phyloP scores from a whole-genome alignment of 176 grass and related monocot genomes.

The Tillandsia leiboldiana region DNA sequence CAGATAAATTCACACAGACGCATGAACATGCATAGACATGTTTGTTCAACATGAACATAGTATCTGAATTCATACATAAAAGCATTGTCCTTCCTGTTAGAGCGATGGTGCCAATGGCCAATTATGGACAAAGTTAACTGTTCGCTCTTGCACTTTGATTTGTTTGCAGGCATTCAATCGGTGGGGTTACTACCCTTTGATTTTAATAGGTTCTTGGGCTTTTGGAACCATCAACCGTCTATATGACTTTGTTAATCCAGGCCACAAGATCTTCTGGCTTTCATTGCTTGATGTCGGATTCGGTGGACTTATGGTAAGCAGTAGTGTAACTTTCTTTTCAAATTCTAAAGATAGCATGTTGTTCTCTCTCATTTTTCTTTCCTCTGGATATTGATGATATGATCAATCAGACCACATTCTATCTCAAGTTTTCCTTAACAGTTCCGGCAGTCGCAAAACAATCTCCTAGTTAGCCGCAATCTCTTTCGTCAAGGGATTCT shows the following conservation, averaged over 20 bases:
- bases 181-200: slow-evolving; percentile 95
- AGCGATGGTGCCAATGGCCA: neutral
- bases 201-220: slow-evolving; percentile 89
- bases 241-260: slow-evolving; percentile 64
- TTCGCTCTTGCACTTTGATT: neutral
- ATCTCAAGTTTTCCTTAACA: no score
- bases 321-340: slow-evolving; percentile 7
- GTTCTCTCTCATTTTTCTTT: slow-evolving; percentile 10
- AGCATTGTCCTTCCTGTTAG: no score
- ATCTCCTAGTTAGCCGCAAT: no score
- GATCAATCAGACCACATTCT: no score
- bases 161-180: slow-evolving; percentile 66
- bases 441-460: no score
- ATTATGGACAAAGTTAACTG: neutral
- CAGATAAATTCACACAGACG: no score
- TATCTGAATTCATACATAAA: no score
- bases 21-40: no score
- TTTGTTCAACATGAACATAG: no score
- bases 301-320: slow-evolving; percentile 79
- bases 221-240: slow-evolving; percentile 88
- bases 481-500: no score
- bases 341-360: slow-evolving; percentile 5
- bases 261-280: slow-evolving; percentile 87
- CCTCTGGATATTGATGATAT: neutral
- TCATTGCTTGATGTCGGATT: slow-evolving; percentile 85